These are phyloP conservation scores for Colletotrichum orchidophilum DNA, from an alignment of 2,329 filamentous ascomycete species.

Conservation along the genomic window DNA sequence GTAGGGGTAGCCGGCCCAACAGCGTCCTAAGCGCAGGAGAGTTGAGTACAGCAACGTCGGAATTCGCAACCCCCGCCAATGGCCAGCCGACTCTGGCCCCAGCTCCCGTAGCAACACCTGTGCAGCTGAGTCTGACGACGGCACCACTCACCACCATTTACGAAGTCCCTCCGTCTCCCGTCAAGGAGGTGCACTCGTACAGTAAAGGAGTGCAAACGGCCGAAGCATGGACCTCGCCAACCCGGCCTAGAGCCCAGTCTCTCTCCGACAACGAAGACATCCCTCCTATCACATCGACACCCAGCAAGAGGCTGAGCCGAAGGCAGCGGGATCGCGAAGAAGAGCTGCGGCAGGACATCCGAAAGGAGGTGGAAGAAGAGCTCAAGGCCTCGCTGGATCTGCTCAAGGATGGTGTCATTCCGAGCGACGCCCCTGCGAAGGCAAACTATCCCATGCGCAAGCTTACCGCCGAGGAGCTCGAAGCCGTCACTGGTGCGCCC, in stretches of 20 bases:
- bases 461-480: conserved; percentile 84
- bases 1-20: conserved; percentile 80
- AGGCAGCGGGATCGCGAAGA: conserved; percentile 86
- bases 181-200: conserved; percentile 91
- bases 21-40: conserved; percentile 86
- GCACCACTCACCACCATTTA: conserved; percentile 79
- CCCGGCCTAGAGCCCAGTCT: conserved; percentile 62
- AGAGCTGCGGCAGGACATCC: conserved; percentile 84
- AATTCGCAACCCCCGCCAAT: conserved; percentile 60
- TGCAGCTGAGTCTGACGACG: conserved; percentile 75
- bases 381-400: conserved; percentile 76
- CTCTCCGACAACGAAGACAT: conserved; percentile 72
- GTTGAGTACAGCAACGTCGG: conserved; percentile 78
- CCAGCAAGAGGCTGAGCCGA: conserved; percentile 80
- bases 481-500: conserved; percentile 88
- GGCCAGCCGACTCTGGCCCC: conserved; percentile 47
- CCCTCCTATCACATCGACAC: conserved; percentile 63
- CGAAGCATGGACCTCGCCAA: conserved; percentile 72
- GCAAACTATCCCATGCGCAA: conserved; percentile 80
- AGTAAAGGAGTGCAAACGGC: conserved; percentile 96
- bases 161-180: conserved; percentile 80
- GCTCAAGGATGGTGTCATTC: conserved; percentile 59
- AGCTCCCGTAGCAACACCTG: conserved; percentile 49
- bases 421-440: conserved; percentile 50
- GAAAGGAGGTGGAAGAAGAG: conserved; percentile 93